phyloP scores from a whole-genome alignment of 2,329 filamentous ascomycete genomes.

The Botryosphaeria agaves region DNA sequence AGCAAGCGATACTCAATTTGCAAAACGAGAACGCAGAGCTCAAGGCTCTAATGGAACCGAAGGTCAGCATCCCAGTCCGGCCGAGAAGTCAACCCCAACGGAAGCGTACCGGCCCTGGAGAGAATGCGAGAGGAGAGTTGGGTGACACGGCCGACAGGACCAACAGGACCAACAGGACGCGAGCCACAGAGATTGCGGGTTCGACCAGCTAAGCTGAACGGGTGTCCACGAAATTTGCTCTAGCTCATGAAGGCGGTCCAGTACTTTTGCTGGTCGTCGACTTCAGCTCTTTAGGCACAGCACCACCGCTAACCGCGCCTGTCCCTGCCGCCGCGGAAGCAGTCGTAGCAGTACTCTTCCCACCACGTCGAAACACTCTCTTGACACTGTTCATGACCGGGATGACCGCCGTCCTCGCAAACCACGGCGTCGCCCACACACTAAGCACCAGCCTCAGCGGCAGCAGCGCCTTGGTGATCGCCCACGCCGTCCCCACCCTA shows the following conservation, averaged over 20 bases:
- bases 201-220: too few species aligned
- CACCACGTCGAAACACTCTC: conserved; percentile 19
- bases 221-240: neutral
- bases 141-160: too few species aligned
- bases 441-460: conserved; percentile 61
- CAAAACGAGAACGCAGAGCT: too few species aligned
- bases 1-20: too few species aligned
- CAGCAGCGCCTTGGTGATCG: conserved; percentile 71
- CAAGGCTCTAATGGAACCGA: too few species aligned
- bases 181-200: too few species aligned
- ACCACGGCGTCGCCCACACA: conserved; percentile 84
- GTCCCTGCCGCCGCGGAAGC: conserved; percentile 13
- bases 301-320: conserved; percentile 15
- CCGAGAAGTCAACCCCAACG: too few species aligned
- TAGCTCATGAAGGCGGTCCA: neutral
- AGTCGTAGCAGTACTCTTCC: conserved; percentile 6
- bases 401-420: conserved; percentile 49
- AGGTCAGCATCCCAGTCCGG: too few species aligned
- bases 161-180: too few species aligned
- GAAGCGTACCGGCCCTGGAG: too few species aligned
- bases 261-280: neutral
- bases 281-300: conserved; percentile 9
- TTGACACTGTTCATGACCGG: conserved; percentile 24
- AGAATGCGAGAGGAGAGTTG: too few species aligned
- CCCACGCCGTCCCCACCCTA: conserved; percentile 69